These are phyloP conservation scores for Gelatoporia subvermispora DNA, from an alignment of 768 basidiomycete species.

Conservation along the genomic window DNA sequence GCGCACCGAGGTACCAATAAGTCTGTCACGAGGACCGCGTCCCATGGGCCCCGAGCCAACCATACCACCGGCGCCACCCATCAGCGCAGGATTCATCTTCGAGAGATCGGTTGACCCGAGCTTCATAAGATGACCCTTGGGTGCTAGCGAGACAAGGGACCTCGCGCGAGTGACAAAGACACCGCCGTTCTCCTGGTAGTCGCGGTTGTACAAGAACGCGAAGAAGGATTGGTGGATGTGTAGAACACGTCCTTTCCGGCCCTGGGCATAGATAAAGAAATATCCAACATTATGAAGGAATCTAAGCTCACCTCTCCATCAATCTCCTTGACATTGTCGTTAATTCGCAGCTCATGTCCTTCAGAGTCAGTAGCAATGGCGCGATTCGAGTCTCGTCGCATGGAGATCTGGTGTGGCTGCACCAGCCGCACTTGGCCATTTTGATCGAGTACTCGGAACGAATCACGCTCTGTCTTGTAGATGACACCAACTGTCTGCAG, in stretches of 20 bases:
- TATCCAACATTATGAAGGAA: neutral
- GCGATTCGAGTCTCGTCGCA: conserved; percentile 75
- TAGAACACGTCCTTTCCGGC: conserved; percentile 83
- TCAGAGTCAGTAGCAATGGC: conserved; percentile 89
- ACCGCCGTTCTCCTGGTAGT: conserved; percentile 85
- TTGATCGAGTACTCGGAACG: conserved; percentile 95
- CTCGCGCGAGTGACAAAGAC: conserved; percentile 90
- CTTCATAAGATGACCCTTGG: conserved; percentile 72
- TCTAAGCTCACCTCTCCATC: conserved; percentile 72
- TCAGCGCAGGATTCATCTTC: conserved; percentile 85
- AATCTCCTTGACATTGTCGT: conserved; percentile 90
- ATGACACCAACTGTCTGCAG: conserved; percentile 94
- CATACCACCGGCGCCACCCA: conserved; percentile 67
- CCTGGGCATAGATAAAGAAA: conserved; percentile 34
- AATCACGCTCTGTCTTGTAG: conserved; percentile 93
- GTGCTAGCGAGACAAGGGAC: conserved; percentile 77
- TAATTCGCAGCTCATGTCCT: conserved; percentile 78
- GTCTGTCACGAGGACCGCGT: conserved; percentile 75
- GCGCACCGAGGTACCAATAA: conserved; percentile 74
- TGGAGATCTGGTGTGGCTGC: conserved; percentile 91
- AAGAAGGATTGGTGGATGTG: conserved; percentile 94
- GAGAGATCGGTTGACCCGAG: conserved; percentile 67
- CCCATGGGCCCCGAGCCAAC: conserved; percentile 74
- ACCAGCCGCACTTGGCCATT: conserved; percentile 85
- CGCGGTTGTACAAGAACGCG: conserved; percentile 92